A percentile compares a stretch with the other conserved stretches of the same genome.
Evolutionary conservation across 805 yeast species (phyloP).

Genomic region (Pichia californica): DNA sequence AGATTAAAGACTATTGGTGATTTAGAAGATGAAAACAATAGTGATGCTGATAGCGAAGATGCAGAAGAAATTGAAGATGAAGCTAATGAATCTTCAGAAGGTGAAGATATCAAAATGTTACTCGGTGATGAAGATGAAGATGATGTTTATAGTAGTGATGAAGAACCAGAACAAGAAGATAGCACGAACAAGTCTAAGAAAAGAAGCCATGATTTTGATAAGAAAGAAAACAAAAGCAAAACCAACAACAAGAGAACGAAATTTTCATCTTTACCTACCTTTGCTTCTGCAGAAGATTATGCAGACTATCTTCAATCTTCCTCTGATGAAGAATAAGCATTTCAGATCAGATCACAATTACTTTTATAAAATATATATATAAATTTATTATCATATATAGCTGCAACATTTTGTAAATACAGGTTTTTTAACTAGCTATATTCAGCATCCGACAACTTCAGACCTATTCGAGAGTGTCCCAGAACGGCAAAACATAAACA

Average conservation of each 20-base stretch:
- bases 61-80: conserved; percentile 20
- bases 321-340: conserved; percentile 43
- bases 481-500: conserved; percentile 1
- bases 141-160: conserved; percentile 23
- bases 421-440: too few relatives aligned
- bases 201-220: conserved; percentile 14
- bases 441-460: too few relatives aligned
- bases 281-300: conserved; percentile 86
- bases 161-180: conserved; percentile 14
- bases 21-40: conserved; percentile 29
- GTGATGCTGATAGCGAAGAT: conserved; percentile 23
- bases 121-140: conserved; percentile 22
- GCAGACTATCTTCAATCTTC: conserved; percentile 65
- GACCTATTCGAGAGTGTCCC: too few relatives aligned
- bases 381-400: background rate
- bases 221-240: conserved; percentile 14
- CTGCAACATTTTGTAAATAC: too few relatives aligned
- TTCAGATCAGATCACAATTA: background rate
- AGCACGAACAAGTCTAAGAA: too few relatives aligned
- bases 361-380: background rate
- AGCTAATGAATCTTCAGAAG: conserved; percentile 18
- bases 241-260: conserved; percentile 40
- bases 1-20: conserved; percentile 19
- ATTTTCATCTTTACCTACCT: conserved; percentile 67
- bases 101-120: conserved; percentile 21